These are phyloP conservation scores for Echeveria elegans DNA, from an alignment of 164 flowering plant genomes.

Conservation along the genomic window DNA sequence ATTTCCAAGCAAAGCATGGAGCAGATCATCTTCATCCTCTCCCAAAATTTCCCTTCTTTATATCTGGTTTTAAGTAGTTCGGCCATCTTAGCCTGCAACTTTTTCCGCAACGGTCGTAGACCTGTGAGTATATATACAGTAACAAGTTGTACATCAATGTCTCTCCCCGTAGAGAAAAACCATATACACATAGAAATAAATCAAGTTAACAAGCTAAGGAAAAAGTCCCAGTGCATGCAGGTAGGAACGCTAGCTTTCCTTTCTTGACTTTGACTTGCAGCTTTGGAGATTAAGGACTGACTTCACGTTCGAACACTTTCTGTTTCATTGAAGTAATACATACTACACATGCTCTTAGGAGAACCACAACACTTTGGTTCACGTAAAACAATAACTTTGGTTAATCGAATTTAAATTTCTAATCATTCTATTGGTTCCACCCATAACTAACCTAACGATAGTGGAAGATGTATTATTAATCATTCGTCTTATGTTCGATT, in stretches of 20 bases:
- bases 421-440: too few relatives aligned
- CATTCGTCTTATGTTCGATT: too few relatives aligned
- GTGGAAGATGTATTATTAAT: too few relatives aligned
- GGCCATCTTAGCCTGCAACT: conserved; percentile 66
- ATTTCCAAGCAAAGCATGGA: conserved; percentile 71
- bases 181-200: background rate
- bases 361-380: background rate
- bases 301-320: background rate
- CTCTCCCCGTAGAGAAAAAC: background rate
- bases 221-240: background rate
- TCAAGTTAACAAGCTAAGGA: background rate
- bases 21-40: conserved; percentile 77
- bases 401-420: too few relatives aligned
- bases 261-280: conserved; percentile 1
- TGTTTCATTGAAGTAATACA: background rate
- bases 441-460: too few relatives aligned
- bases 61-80: conserved; percentile 58
- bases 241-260: too few relatives aligned
- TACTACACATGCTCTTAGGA: background rate
- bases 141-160: too few relatives aligned
- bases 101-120: conserved; percentile 51
- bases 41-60: conserved; percentile 55
- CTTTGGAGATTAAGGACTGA: conserved; percentile 4
- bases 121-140: too few relatives aligned
- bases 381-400: too few relatives aligned